phyloP scores from a whole-genome alignment of 2,329 filamentous ascomycete species.

The Iodosphaeria phyllophila region DNA sequence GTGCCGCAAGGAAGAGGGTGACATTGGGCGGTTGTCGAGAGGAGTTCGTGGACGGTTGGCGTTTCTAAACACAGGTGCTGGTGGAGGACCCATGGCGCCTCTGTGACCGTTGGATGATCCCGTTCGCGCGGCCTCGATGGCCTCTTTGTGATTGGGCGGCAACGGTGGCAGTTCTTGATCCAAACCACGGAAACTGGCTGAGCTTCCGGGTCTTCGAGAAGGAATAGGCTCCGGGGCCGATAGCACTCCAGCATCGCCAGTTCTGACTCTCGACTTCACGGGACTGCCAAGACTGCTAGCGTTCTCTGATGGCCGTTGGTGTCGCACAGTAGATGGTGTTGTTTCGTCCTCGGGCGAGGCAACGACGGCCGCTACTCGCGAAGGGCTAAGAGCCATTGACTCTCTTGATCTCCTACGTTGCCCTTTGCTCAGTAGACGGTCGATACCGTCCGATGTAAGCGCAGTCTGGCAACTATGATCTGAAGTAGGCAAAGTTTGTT shows the following conservation, averaged over 20 bases:
- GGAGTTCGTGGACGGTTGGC: slow-evolving; percentile 41
- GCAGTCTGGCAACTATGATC: slow-evolving; percentile 71
- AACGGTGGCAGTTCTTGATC: slow-evolving; percentile 44
- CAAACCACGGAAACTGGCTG: slow-evolving; percentile 40
- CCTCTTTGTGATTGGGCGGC: slow-evolving; percentile 65
- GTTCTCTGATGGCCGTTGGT: slow-evolving; percentile 17
- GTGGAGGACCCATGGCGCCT: slow-evolving; percentile 64
- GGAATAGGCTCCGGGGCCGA: slow-evolving; percentile 16
- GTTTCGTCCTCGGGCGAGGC: slow-evolving; percentile 12
- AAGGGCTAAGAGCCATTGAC: slow-evolving; percentile 6
- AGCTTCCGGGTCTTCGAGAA: slow-evolving; percentile 47
- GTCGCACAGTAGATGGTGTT: slow-evolving; percentile 11
- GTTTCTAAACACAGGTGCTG: slow-evolving; percentile 45
- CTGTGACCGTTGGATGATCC: slow-evolving; percentile 28
- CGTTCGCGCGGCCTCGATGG: slow-evolving; percentile 61
- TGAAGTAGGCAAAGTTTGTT: slow-evolving; percentile 23
- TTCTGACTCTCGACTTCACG: slow-evolving; percentile 18
- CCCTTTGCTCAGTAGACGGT: slow-evolving; percentile 44
- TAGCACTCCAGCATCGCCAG: slow-evolving; percentile 16
- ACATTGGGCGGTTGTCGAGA: slow-evolving; percentile 19
- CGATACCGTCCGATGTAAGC: slow-evolving; percentile 66
- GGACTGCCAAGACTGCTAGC: slow-evolving; percentile 25
- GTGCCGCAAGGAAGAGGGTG: slow-evolving; percentile 21
- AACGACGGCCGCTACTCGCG: slow-evolving; percentile 5
- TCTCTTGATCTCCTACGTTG: slow-evolving; percentile 18